phyloP scores from a whole-genome alignment of 345 rosid genomes.

The Chamaenerion angustifolium region DNA sequence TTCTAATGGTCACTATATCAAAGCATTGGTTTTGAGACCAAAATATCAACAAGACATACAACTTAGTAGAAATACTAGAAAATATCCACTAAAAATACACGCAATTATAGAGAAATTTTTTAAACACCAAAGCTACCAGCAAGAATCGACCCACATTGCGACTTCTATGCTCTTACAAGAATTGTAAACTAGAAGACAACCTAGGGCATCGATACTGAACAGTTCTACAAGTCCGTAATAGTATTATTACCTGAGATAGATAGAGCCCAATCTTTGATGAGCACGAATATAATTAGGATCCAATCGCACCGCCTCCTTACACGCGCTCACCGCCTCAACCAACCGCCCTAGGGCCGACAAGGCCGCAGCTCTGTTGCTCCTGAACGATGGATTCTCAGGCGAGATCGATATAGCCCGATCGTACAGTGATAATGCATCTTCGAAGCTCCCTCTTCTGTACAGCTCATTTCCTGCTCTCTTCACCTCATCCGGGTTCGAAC shows the following conservation, averaged over 20 bases:
- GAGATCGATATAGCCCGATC: slow-evolving; percentile 62
- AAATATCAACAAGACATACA: too few relatives aligned
- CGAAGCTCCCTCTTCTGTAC: slow-evolving; percentile 54
- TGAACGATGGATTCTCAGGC: slow-evolving; percentile 60
- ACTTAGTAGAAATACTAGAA: too few relatives aligned
- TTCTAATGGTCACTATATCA: too few relatives aligned
- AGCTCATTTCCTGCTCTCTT: slow-evolving; percentile 73
- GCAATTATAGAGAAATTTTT: too few relatives aligned
- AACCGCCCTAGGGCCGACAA: slow-evolving; percentile 58
- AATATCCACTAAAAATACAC: too few relatives aligned
- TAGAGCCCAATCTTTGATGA: slow-evolving; percentile 67
- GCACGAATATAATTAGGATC: slow-evolving; percentile 66
- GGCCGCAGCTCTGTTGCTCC: slow-evolving; percentile 84
- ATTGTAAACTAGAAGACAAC: too few relatives aligned
- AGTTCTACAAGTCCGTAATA: too few relatives aligned
- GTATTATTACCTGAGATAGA: slow-evolving; percentile 49
- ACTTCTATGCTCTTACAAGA: too few relatives aligned
- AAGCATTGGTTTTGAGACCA: too few relatives aligned
- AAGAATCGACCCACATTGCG: too few relatives aligned
- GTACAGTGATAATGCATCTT: slow-evolving; percentile 60
- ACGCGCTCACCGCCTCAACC: slow-evolving; percentile 68
- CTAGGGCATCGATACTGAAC: too few relatives aligned
- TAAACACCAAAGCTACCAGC: too few relatives aligned
- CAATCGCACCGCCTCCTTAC: slow-evolving; percentile 71
- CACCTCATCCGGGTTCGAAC: slow-evolving; percentile 60